Evolutionary conservation across 371 early-diverging fungal species (phyloP), one percentile per base, ranked within the genome.

Genomic region (Mucor circinelloides): DNA sequence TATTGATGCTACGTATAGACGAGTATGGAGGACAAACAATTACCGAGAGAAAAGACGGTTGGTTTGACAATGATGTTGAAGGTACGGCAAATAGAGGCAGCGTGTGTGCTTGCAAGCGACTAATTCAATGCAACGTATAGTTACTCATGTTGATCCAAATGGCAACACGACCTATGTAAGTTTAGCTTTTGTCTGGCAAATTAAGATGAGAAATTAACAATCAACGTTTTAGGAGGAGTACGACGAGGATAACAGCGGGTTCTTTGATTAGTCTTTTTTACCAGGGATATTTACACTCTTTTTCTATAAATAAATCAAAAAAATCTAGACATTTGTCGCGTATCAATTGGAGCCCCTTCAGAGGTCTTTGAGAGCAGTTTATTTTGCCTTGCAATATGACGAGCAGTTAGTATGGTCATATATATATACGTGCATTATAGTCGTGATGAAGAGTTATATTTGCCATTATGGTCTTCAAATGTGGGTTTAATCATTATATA

Each of bases 111-210:
- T 34, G 19, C 10, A 36, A n/a, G 3, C 6, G 7, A 44, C 19
- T 19, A 1, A 50, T 7, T 23, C 23, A 21, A 10, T 25, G 50
- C 21, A 50, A 50, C 9, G 0, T 28, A 12, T 61, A 66, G 69
- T 77, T 38, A 77, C 77, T 4, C 69, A 69, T 28, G 65, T 71
- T 40, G 77, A 77, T 52, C 61, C 52, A 6, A 64, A 77, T 62
- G 77, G 77, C n/a, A 70, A 72, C 34, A 72, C 67, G 25, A 74
- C 73, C 59, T 75, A 74, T 38, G 72, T 70, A 50, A 72, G 54
- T 60, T 44, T 19, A 32, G 36, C 50, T 36, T 23, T 50, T 25
- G 9, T 50, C 12, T 50, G 23, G n/a, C 13, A 38, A 34, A 34
- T 38, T 5, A 19, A 44, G 17, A n/a, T 17, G 44, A 19, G 19